Evolutionary conservation across 768 basidiomycete species (phyloP), one percentile per base, ranked within the genome.

Genomic region (Suillus cothurnatus): DNA sequence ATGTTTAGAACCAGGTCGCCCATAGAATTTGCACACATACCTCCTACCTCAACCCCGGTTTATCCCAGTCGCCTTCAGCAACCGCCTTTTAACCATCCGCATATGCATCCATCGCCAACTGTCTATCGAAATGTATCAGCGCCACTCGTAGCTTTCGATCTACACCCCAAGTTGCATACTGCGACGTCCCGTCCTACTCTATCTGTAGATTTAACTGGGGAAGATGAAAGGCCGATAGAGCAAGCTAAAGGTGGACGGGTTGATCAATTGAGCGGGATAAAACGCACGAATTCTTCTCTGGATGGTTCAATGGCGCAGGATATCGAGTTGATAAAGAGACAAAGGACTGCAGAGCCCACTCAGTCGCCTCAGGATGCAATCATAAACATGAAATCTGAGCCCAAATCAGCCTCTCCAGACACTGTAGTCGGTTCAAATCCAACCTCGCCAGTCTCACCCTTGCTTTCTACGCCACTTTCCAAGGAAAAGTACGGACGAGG

Each of bases 91-190:
- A 57, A 28, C n/a, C 34, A 61, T 61, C 38, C 50, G 31, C 45
- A 23, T 26, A 21, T 32, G 31, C 57, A 39, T 50, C 4, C 55
- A 0, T 61, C 58, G 12, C 41, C 39, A 50, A 28, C 63, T 7
- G 64, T 67, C 19, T 55, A 62, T 23, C 67, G 41, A 26, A 56
- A 19, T 21, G 26, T 36, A 41, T 61, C 70, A 26, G 70, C 63
- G 11, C 41, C 61, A 17, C 52, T 67, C 3, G 17, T 39, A 3
- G 23, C 57, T 58, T 38, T 41, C 19, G 12, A 28, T 14, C 14
- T 34, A n/a, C 32, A 55, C 21, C 31, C 53, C 31, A 41, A 59
- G 19, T 28, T 4, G 12, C 11, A 59, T 2, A 8, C 39, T 21
- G 5, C 19, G 9, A 39, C 19, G 19, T 31, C 39, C 21, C 58